Conservation (phyloP, 148 eudicot species). For the Heliosperma pusillum region DNA sequence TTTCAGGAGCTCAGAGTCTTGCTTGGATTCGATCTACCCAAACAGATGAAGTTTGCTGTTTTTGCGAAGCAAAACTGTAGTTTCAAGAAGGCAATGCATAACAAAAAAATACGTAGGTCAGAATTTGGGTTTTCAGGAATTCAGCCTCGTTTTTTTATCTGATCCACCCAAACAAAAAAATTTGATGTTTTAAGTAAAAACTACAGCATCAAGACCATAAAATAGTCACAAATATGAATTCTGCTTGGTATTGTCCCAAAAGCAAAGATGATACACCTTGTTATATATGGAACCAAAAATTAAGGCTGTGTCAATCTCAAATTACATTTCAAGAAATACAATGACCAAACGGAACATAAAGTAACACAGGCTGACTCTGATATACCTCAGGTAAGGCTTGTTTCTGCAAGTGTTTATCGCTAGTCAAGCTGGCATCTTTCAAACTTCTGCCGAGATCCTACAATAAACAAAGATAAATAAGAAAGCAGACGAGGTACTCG, state of each 20-base stretch:
- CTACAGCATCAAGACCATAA: background rate
- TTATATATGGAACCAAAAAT: background rate
- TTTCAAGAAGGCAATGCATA: background rate
- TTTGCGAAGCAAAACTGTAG: background rate
- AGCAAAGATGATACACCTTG: background rate
- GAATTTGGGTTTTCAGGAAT: background rate
- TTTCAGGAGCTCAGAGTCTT: too few relatives aligned
- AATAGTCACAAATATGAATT: background rate
- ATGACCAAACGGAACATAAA: background rate
- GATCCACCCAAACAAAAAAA: background rate
- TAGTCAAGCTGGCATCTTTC: conserved; percentile 27
- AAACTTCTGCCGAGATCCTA: conserved; percentile 39
- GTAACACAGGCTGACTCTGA: conserved; percentile 7
- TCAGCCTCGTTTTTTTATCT: background rate
- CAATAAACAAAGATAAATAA: conserved; percentile 18
- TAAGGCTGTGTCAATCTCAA: background rate
- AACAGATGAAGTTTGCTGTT: too few relatives aligned
- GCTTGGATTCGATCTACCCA: too few relatives aligned
- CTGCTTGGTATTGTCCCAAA: background rate
- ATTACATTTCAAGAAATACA: background rate
- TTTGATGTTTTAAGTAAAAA: background rate
- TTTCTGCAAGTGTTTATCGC: conserved; percentile 37
- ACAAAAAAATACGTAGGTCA: background rate
- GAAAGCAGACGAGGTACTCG: background rate
- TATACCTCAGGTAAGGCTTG: conserved; percentile 55